A percentile compares a stretch with the other conserved stretches of the same genome.
These are phyloP conservation scores for Xerocomellus amylosporus DNA, from an alignment of 768 basidiomycete genomes.

Conservation along the genomic window DNA sequence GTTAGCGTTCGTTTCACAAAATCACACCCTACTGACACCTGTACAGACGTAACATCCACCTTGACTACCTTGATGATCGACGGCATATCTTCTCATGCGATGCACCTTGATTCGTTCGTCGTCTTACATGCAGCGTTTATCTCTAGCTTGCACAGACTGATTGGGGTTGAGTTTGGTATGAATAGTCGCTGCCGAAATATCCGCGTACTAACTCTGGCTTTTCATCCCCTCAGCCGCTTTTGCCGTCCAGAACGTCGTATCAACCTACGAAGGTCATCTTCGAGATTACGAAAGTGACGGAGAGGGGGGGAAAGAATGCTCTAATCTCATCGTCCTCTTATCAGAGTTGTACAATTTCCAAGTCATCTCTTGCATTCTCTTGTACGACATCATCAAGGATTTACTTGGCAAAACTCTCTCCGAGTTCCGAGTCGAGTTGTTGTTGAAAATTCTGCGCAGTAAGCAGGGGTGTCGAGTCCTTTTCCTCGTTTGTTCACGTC, in stretches of 20 bases:
- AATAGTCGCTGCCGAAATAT: background rate
- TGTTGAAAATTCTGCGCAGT: conserved; percentile 86
- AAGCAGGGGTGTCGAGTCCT: conserved; percentile 22
- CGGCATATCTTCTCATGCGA: conserved; percentile 76
- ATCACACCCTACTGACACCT: conserved; percentile 6
- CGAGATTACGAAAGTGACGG: conserved; percentile 32
- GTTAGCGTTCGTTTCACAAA: conserved; percentile 38
- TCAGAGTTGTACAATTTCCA: conserved; percentile 97
- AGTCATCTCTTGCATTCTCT: conserved; percentile 81
- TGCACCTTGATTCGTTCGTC: conserved; percentile 85
- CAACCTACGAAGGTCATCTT: conserved; percentile 63
- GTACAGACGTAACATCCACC: conserved; percentile 75
- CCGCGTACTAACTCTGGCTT: background rate
- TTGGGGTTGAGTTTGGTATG: conserved; percentile 88
- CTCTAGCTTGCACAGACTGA: conserved; percentile 71
- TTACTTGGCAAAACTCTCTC: conserved; percentile 62
- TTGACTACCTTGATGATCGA: conserved; percentile 74
- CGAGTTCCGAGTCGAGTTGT: conserved; percentile 81
- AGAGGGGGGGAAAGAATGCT: conserved; percentile 75
- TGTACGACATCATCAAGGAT: conserved; percentile 85
- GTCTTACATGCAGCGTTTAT: conserved; percentile 85
- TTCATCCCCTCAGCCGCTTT: conserved; percentile 57
- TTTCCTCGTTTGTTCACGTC: conserved; percentile 4
- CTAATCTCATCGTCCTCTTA: conserved; percentile 82
- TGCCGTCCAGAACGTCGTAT: conserved; percentile 72